Base-by-base conservation (phyloP, 73 alveolate genomes). In the Blepharisma stoltei region DNA sequence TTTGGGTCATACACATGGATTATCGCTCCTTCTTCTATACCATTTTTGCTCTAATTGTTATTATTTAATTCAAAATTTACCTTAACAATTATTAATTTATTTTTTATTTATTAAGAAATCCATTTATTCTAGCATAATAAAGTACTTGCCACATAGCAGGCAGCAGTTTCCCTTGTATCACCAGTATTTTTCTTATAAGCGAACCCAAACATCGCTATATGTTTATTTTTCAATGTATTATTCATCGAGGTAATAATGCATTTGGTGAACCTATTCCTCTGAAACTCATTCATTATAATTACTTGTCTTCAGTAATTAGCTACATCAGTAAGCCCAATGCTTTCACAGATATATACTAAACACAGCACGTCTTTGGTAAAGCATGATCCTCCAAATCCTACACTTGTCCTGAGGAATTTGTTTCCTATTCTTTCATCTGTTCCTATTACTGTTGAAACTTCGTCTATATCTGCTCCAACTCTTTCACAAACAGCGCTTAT, bases 311-410 rank as follows among this genome's bases (percentile, higher is more conserved):
- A 93, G 73, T 95, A 93, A 41, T 75, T 81, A 3, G 96, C 97
- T 20, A 76, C 90, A 45, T 88, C 93, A 20, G 82, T 83, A 54
- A 90, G 77, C 11, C 98, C 98, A 48, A 83, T 67, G 65, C 80
- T 77, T 69, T 83, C 90, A 69, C 88, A 86, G 6, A 92, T 85
- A 69, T 88, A 90, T 7, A 92, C 83, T 25, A 95, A 77, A 54
- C 92, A 82, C 70, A 87, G 78, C 47, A 94, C 76, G 83, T 95
- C 99, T 78, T 95, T 97, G 67, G 94, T 91, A 78, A 97, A 95
- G 87, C 99, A 97, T 6, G 99, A 94, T 20, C 99, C 99, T 55
- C 99, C 99, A 73, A 97, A 95, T 55, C 98, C 99, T 20, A 92
- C 92, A 1, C 98, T 91, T 6, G 98, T 89, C 32, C 85, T 71